phyloP scores from a whole-genome alignment of 129 eudicot species.

The Artemisia annua region DNA sequence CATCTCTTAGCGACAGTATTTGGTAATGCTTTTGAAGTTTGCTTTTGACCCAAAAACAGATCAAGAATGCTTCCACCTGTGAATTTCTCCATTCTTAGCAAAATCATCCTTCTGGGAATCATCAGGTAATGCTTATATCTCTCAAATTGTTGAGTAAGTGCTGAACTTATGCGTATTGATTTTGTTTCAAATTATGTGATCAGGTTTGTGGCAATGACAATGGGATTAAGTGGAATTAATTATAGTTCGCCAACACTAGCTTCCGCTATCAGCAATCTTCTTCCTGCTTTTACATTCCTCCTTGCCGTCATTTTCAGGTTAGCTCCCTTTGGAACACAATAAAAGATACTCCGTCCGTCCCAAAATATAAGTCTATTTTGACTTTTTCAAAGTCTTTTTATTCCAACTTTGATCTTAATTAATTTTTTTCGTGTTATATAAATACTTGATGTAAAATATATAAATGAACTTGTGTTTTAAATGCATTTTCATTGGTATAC shows the following conservation, averaged over 20 bases:
- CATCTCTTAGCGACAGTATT: no score
- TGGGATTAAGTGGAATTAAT: conserved; percentile 78
- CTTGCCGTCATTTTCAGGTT: conserved; percentile 89
- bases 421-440: no score
- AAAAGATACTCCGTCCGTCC: not conserved
- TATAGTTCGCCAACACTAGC: conserved; percentile 85
- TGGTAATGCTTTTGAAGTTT: no score
- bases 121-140: conserved; percentile 1
- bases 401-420: no score
- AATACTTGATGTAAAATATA: no score
- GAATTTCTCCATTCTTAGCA: conserved; percentile 51
- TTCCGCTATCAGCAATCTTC: conserved; percentile 82
- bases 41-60: conserved; percentile 39
- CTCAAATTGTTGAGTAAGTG: no score
- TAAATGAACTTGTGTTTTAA: no score
- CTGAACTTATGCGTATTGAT: not conserved
- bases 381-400: no score
- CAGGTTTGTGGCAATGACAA: conserved; percentile 60
- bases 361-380: no score
- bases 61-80: conserved; percentile 57
- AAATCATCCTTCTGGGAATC: conserved; percentile 52
- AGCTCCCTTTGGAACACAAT: not conserved
- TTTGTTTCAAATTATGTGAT: not conserved
- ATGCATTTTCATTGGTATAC: no score
- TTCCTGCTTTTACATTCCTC: conserved; percentile 86